Percentiles rank a stretch among this genome's conserved stretches.
Conservation (phyloP, 352 stramenopile species). For the Phytophthora melonis region DNA sequence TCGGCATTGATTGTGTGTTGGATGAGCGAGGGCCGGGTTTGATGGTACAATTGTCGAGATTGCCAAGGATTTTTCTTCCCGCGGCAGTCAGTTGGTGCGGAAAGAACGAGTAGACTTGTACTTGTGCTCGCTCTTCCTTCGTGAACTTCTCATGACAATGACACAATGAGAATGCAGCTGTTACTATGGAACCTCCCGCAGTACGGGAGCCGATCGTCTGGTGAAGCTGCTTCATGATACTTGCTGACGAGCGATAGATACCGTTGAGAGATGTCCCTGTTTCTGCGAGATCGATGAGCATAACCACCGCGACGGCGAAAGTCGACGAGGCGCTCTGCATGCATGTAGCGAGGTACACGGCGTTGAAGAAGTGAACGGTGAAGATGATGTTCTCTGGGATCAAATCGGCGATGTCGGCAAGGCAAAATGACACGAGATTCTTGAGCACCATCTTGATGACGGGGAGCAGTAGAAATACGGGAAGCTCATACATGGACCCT, state of each 20-base stretch:
- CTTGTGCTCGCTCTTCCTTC: constrained; percentile 17
- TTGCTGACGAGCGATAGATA: constrained; percentile 8
- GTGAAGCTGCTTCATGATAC: constrained; percentile 23
- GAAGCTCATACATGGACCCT: constrained; percentile 28
- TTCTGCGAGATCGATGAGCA: constrained; percentile 23
- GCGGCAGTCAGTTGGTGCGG: constrained; percentile 6
- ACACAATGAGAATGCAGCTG: constrained; percentile 12
- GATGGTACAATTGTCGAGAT: background rate
- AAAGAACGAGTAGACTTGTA: constrained; percentile 23
- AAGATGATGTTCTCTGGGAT: constrained; percentile 39
- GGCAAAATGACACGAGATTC: constrained; percentile 24
- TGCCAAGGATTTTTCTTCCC: constrained; percentile 1
- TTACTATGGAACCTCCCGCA: background rate
- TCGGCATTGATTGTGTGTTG: constrained; percentile 30
- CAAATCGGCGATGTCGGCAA: constrained; percentile 23
- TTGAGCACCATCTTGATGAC: constrained; percentile 38
- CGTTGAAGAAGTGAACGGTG: constrained; percentile 43
- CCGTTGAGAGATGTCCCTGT: background rate
- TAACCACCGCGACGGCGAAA: constrained; percentile 3
- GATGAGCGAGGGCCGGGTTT: background rate
- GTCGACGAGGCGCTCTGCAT: constrained; percentile 34
- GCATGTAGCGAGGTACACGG: constrained; percentile 31
- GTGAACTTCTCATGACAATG: constrained; percentile 23
- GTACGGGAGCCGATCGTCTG: background rate
- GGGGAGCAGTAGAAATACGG: constrained; percentile 32